phyloP scores from a whole-genome alignment of 805 yeast genomes.

The Metschnikowia baotianmanensis region DNA sequence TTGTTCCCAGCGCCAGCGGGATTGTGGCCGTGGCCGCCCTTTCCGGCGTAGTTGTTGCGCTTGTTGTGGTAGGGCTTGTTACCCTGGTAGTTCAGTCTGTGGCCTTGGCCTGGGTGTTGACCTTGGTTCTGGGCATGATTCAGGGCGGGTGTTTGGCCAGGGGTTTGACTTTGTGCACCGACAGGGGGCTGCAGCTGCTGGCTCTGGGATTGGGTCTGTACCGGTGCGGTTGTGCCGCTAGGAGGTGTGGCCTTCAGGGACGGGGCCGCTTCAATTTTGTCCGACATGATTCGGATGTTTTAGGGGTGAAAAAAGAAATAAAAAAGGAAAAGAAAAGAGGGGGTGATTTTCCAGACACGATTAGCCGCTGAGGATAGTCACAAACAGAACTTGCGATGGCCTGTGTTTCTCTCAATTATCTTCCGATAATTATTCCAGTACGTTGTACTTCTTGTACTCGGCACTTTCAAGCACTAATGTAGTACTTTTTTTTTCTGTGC shows the following conservation, averaged over 20 bases:
- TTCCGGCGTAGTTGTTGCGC: slow-evolving; percentile 19
- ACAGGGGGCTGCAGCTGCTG: slow-evolving; percentile 9
- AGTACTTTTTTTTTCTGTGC: no score
- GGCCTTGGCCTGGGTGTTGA: slow-evolving; percentile 11
- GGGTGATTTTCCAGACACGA: neutral
- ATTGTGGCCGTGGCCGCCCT: slow-evolving; percentile 11
- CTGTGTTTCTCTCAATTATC: no score
- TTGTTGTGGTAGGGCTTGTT: slow-evolving; percentile 18
- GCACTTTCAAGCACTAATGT: no score
- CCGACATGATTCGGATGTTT: slow-evolving; percentile 8
- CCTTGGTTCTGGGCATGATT: no score
- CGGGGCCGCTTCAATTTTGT: slow-evolving; percentile 9
- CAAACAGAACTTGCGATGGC: no score
- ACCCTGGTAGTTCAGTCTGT: slow-evolving; percentile 9
- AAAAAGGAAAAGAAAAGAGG: no score
- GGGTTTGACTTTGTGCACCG: slow-evolving; percentile 1
- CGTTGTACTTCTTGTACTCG: no score
- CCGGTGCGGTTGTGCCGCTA: neutral
- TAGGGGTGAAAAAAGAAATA: neutral
- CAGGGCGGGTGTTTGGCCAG: no score
- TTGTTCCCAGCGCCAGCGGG: slow-evolving; percentile 10
- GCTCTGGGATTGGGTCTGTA: neutral
- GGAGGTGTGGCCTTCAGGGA: slow-evolving; percentile 1
- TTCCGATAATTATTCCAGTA: no score
- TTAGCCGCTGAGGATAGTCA: neutral